A percentile compares a stretch with the other conserved stretches of the same genome.
These are phyloP conservation scores for Hymenoscyphus salicellus DNA, from an alignment of 2,329 filamentous ascomycete species.

Conservation along the genomic window DNA sequence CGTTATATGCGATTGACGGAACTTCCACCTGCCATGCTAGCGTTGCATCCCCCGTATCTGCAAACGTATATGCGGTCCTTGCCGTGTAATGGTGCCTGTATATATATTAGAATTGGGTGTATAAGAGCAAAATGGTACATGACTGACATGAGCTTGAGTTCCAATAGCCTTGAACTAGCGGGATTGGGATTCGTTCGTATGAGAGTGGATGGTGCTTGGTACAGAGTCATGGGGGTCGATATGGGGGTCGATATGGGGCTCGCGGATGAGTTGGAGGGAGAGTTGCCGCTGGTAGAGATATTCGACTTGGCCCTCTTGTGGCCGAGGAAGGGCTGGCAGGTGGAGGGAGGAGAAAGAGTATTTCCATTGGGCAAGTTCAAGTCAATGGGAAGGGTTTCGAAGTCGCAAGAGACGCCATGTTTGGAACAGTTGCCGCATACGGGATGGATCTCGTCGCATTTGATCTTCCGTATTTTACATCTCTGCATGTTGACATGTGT, in stretches of 20 bases:
- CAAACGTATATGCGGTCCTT: slow-evolving; percentile 57
- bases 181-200: slow-evolving; percentile 18
- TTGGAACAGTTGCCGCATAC: slow-evolving; percentile 65
- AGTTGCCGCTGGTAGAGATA: background rate
- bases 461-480: slow-evolving; percentile 68
- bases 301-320: slow-evolving; percentile 1
- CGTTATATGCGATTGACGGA: slow-evolving; percentile 60
- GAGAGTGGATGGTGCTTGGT: slow-evolving; percentile 24
- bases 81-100: slow-evolving; percentile 55
- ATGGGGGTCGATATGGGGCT: slow-evolving; percentile 21
- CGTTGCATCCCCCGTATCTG: slow-evolving; percentile 48
- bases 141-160: slow-evolving; percentile 56
- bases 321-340: slow-evolving; percentile 12
- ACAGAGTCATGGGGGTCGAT: slow-evolving; percentile 22
- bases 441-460: slow-evolving; percentile 67
- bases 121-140: background rate
- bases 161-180: slow-evolving; percentile 40
- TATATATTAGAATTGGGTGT: background rate
- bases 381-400: slow-evolving; percentile 45
- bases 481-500: slow-evolving; percentile 35
- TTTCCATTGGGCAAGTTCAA: slow-evolving; percentile 5
- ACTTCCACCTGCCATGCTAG: slow-evolving; percentile 60
- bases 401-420: slow-evolving; percentile 65
- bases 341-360: slow-evolving; percentile 17
- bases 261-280: background rate